These are phyloP conservation scores for Hypoxylon sp. DNA, from an alignment of 2,329 filamentous ascomycete species.

Conservation along the genomic window DNA sequence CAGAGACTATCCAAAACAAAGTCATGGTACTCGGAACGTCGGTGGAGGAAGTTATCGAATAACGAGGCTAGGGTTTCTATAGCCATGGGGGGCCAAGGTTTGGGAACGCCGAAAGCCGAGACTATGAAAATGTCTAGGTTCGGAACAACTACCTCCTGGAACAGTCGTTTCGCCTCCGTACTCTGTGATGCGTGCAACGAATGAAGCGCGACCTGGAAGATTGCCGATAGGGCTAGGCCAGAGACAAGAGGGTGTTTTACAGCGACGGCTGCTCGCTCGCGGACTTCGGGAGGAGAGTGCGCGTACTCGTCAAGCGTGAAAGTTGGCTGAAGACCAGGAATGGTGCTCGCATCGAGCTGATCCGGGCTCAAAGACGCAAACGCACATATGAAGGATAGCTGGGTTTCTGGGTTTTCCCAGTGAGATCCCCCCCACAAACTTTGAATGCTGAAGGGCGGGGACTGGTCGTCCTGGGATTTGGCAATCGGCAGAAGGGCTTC, in stretches of 20 bases:
- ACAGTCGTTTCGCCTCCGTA: constrained; percentile 74
- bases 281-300: constrained; percentile 64
- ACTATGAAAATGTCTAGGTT: constrained; percentile 86
- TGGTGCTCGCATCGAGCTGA: constrained; percentile 85
- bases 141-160: constrained; percentile 77
- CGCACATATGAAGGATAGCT: constrained; percentile 92
- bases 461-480: constrained; percentile 64
- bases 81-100: constrained; percentile 82
- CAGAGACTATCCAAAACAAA: constrained; percentile 94
- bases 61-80: constrained; percentile 82
- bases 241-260: constrained; percentile 91
- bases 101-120: constrained; percentile 81
- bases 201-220: constrained; percentile 76
- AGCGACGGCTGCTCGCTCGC: constrained; percentile 71
- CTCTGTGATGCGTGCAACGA: constrained; percentile 74
- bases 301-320: constrained; percentile 76
- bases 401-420: constrained; percentile 89
- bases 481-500: constrained; percentile 83
- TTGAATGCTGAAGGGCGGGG: constrained; percentile 82
- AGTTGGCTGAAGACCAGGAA: constrained; percentile 84
- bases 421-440: constrained; percentile 85
- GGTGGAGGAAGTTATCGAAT: constrained; percentile 87
- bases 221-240: constrained; percentile 81
- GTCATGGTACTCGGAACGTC: constrained; percentile 82
- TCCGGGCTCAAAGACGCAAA: constrained; percentile 83